phyloP scores from a whole-genome alignment of 352 stramenopile species.

The Globisporangium acanthophoron region DNA sequence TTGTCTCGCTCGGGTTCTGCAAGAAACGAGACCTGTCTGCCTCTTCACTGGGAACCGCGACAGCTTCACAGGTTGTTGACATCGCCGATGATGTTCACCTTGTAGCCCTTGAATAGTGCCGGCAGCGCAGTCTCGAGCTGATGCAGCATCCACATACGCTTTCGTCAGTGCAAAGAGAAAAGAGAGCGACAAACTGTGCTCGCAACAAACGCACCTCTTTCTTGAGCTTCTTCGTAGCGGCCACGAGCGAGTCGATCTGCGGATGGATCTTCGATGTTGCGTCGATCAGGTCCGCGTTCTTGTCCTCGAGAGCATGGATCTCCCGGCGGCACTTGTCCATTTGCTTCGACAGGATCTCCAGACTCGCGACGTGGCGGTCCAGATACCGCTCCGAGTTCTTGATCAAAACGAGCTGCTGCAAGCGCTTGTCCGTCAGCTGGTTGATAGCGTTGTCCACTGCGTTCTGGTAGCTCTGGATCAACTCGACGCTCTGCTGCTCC shows the following conservation, averaged over 20 bases:
- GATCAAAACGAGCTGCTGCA: constrained; percentile 73
- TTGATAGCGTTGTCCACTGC: constrained; percentile 37
- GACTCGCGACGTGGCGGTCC: constrained; percentile 55
- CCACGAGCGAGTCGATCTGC: constrained; percentile 46
- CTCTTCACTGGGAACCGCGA: neutral
- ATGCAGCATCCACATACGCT: too few relatives aligned
- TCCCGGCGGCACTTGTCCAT: constrained; percentile 67
- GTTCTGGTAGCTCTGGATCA: constrained; percentile 33
- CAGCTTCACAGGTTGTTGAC: constrained; percentile 58
- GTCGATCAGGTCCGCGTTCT: constrained; percentile 65
- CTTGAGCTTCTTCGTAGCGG: constrained; percentile 63
- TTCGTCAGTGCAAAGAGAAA: too few relatives aligned
- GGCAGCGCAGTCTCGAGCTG: constrained; percentile 59
- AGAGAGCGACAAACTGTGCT: too few relatives aligned
- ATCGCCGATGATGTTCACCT: constrained; percentile 78
- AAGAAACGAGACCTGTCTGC: neutral
- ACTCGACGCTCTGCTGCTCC: constrained; percentile 58
- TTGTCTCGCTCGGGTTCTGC: too few relatives aligned
- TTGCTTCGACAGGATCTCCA: constrained; percentile 70
- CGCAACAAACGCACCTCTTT: constrained; percentile 32
- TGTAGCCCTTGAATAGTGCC: constrained; percentile 68
- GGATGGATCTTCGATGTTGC: constrained; percentile 41
- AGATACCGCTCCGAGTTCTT: constrained; percentile 72
- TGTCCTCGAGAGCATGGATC: constrained; percentile 63
- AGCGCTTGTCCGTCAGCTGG: constrained; percentile 52